Evolutionary conservation across 495 filamentous ascomycete genomes (phyloP).

Genomic region (Trypethelium eluteriae): DNA sequence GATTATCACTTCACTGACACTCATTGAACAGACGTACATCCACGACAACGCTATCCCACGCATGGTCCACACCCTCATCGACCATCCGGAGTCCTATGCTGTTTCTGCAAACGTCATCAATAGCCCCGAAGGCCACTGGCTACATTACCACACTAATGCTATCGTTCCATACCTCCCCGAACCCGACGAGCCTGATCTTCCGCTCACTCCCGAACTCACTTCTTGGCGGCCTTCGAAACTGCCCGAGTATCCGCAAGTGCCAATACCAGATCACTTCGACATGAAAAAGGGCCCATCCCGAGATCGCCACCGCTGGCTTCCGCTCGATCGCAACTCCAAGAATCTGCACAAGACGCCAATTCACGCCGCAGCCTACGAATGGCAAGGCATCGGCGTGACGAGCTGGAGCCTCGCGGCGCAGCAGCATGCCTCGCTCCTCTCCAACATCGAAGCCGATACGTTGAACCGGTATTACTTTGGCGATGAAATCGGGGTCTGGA

Average conservation of each 20-base stretch:
- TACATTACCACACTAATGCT: conserved; percentile 42
- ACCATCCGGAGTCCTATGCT: conserved; percentile 41
- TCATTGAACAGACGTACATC: conserved; percentile 30
- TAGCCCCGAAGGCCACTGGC: conserved; percentile 40
- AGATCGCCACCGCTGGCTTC: conserved; percentile 42
- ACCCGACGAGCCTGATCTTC: conserved; percentile 19
- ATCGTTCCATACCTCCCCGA: conserved; percentile 44
- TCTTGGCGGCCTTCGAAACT: conserved; percentile 23
- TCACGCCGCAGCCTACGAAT: conserved; percentile 11
- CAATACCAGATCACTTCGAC: not conserved
- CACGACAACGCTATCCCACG: conserved; percentile 48
- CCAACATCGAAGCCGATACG: conserved; percentile 43
- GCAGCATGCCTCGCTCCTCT: conserved; percentile 49
- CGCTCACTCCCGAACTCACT: conserved; percentile 11
- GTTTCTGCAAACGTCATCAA: conserved; percentile 51
- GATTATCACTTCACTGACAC: not conserved
- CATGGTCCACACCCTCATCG: conserved; percentile 45
- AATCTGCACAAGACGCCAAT: conserved; percentile 39
- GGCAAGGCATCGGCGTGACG: conserved; percentile 29
- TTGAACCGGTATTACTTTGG: conserved; percentile 46
- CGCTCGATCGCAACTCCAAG: conserved; percentile 28
- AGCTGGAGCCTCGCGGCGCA: conserved; percentile 49
- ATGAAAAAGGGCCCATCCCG: conserved; percentile 19
- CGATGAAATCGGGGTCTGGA: not conserved
- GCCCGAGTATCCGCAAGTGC: conserved; percentile 6